Evolutionary conservation across 2,329 filamentous ascomycete species (phyloP), one percentile per base, ranked within the genome.

Genomic region (Fonsecaea nubica): DNA sequence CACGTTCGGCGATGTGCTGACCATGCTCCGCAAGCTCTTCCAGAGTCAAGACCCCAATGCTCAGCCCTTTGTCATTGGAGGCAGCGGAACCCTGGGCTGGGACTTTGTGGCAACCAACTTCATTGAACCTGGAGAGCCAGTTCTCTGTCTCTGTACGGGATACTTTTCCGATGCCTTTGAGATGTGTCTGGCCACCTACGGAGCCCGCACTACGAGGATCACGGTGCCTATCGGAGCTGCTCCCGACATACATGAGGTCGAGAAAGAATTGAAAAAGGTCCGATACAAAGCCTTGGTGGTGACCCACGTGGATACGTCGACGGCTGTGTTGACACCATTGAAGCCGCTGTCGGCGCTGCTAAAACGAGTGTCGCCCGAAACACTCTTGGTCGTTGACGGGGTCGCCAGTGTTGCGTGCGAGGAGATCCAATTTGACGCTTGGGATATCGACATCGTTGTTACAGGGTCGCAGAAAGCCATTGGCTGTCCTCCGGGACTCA

Each of bases 241-340:
- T 60, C 93, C 93, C 50, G 90, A 95, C 76, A 86, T 96, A 48
- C 85, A 89, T 62, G 91, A 96, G 78, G 89, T 99, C 67, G 94
- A 97, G 82, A 87, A 90, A 80, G 92, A 93, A 4, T 84, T 99
- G 71, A 89, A 89, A 78, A 87, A 91, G 83, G 96, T 93, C 83
- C 87, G 91, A 75, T 98, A 96, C 86, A 97, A 97, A 86, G 79
- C 94, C 69, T 81, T 98, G 75, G 97, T 94, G 54, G 90, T 97
- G 70, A 98, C 95, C 13, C 95, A 99, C 78, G 94, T 97, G 68
- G 95, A 99, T 77, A 99, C 95, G n/a, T 97, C 93, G 4, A 99
- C 95, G 33, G 95, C 94, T 72, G 95, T 99, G 33, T 83, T 98
- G 58, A 96, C 91, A 76, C 93, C 98, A 78, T 87, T 98, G 75